A percentile compares a stretch with the other conserved stretches of the same genome.
Evolutionary conservation across 75 land plant genomes (phyloP).

Genomic region (Selaginella moellendorffii): DNA sequence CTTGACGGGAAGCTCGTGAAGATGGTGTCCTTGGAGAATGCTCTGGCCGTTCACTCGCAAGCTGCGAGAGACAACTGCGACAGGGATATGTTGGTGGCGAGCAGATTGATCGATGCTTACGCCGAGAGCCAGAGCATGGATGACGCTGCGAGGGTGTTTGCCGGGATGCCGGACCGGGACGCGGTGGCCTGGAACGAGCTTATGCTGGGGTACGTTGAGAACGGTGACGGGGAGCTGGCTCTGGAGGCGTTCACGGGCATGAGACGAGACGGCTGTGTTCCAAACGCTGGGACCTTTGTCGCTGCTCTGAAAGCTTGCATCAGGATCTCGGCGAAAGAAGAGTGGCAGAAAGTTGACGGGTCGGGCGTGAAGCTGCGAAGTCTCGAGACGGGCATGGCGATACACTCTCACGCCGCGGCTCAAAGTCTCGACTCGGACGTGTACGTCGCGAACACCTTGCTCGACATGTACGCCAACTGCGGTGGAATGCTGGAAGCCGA

Average conservation of each 20-base stretch:
- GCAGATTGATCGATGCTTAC: slow-evolving; percentile 3
- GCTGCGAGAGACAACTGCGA: too few relatives aligned
- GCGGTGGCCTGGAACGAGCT: not conserved
- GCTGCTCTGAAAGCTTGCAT: not conserved
- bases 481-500: not conserved
- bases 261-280: not conserved
- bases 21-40: too few relatives aligned
- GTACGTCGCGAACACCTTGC: not conserved
- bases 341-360: not conserved
- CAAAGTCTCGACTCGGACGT: not conserved
- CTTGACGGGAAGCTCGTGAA: too few relatives aligned
- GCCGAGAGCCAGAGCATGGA: not conserved
- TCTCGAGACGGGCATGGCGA: not conserved
- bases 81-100: too few relatives aligned
- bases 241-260: not conserved
- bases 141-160: not conserved
- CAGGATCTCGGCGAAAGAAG: not conserved
- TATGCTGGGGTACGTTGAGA: slow-evolving; percentile 2
- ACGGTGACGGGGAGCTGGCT: too few relatives aligned
- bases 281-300: not conserved
- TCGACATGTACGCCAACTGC: slow-evolving; percentile 9
- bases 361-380: not conserved
- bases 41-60: too few relatives aligned
- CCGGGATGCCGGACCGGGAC: not conserved
- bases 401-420: too few relatives aligned